Conservation (phyloP, 2,329 filamentous ascomycete genomes). For the Penicillium sp. region DNA sequence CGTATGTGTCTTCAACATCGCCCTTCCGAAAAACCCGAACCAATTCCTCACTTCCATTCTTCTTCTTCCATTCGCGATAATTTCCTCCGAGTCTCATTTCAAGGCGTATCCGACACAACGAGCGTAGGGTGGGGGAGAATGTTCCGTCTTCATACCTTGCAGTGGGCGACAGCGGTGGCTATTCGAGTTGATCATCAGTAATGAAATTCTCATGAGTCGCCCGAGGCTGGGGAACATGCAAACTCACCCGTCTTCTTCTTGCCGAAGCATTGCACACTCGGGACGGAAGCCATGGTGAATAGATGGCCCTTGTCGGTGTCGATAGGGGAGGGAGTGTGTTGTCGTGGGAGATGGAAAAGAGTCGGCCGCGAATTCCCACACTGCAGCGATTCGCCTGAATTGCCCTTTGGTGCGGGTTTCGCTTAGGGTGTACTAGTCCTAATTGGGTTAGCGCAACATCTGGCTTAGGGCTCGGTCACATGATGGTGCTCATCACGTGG, state of each 20-base stretch:
- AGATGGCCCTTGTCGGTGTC: slow-evolving; percentile 40
- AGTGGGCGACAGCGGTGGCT: slow-evolving; percentile 85
- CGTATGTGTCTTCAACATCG: slow-evolving; percentile 6
- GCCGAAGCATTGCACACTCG: slow-evolving; percentile 97
- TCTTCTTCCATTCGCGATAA: background rate
- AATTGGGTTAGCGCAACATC: slow-evolving; percentile 6
- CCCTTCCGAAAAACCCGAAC: background rate
- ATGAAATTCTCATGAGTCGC: slow-evolving; percentile 19
- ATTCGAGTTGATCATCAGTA: slow-evolving; percentile 35
- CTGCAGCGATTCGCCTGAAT: slow-evolving; percentile 28
- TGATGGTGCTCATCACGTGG: slow-evolving; percentile 14
- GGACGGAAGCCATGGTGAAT: slow-evolving; percentile 67
- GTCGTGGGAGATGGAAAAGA: slow-evolving; percentile 35
- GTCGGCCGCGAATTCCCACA: slow-evolving; percentile 25
- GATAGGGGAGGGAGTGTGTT: slow-evolving; percentile 38
- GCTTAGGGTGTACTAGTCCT: slow-evolving; percentile 34
- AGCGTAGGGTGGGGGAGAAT: slow-evolving; percentile 10
- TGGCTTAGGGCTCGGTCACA: slow-evolving; percentile 32
- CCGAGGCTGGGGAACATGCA: slow-evolving; percentile 1
- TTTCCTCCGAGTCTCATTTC: background rate
- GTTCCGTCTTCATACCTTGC: slow-evolving; percentile 61
- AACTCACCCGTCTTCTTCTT: slow-evolving; percentile 76
- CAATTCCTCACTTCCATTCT: background rate
- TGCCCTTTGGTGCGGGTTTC: slow-evolving; percentile 40
- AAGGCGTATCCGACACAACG: slow-evolving; percentile 10